Evolutionary conservation across 345 rosid species (phyloP).

Genomic region (Trapa incisa): DNA sequence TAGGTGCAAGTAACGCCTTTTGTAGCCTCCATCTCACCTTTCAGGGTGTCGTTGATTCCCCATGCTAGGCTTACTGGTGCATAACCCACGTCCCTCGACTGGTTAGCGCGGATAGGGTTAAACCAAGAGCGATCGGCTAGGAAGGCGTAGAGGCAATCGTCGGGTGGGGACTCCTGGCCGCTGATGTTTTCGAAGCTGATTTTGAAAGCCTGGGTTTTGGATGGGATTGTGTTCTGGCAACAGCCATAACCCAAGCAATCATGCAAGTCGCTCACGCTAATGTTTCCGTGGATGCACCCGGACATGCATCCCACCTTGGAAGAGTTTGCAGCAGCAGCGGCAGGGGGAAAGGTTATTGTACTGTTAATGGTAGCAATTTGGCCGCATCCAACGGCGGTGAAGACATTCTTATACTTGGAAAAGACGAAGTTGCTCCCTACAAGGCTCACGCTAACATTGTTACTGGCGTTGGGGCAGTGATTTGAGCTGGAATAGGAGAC

Average conservation of each 20-base stretch:
- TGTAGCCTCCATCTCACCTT: too few species aligned
- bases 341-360: background rate
- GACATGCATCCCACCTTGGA: background rate
- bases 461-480: background rate
- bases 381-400: background rate
- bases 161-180: background rate
- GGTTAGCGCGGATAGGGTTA: background rate
- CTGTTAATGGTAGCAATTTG: background rate
- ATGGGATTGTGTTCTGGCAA: background rate
- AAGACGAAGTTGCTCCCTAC: conserved; percentile 2
- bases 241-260: background rate
- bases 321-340: background rate
- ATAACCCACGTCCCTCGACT: background rate
- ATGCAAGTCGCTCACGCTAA: background rate
- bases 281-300: background rate
- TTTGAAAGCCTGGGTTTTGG: conserved; percentile 1
- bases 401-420: background rate
- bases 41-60: background rate
- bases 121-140: conserved; percentile 1
- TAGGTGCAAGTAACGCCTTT: too few species aligned
- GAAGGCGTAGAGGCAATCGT: background rate
- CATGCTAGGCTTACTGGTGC: background rate
- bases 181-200: background rate
- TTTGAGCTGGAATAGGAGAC: background rate
- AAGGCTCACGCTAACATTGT: background rate